phyloP scores from a whole-genome alignment of 208 protist genomes.

The Wallacemonas sp. region DNA sequence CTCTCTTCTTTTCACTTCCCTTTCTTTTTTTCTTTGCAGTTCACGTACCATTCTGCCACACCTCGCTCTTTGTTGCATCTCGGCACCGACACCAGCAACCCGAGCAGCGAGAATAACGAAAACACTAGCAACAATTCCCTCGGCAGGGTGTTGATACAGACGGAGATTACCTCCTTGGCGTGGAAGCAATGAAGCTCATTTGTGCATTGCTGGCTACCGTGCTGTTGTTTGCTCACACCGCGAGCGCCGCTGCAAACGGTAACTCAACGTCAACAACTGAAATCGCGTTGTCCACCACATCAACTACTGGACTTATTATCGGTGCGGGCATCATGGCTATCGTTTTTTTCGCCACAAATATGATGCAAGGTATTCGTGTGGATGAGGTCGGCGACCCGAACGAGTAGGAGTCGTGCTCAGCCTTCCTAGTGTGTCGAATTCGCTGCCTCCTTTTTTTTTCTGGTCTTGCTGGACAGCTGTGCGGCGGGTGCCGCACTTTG shows the following conservation, averaged over 20 bases:
- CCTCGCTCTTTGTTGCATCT: too few species aligned
- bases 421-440: too few species aligned
- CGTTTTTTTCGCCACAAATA: constrained; percentile 59
- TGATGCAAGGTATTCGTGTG: constrained; percentile 79
- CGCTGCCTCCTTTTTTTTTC: too few species aligned
- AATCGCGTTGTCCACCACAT: constrained; percentile 68
- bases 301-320: constrained; percentile 59
- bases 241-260: constrained; percentile 6
- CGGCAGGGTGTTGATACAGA: too few species aligned
- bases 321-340: constrained; percentile 57
- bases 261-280: constrained; percentile 14
- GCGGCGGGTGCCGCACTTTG: too few species aligned
- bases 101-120: not conserved
- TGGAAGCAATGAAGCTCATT: constrained; percentile 12
- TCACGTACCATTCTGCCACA: too few species aligned
- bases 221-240: constrained; percentile 1
- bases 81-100: not conserved
- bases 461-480: too few species aligned
- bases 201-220: constrained; percentile 12
- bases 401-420: constrained; percentile 6
- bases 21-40: too few species aligned
- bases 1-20: too few species aligned
- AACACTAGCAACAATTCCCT: not conserved
- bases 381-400: constrained; percentile 39
- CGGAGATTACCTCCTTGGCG: too few species aligned